phyloP scores from a whole-genome alignment of 192 early-diverging fungal genomes.

The Entophlyctis luteolus region DNA sequence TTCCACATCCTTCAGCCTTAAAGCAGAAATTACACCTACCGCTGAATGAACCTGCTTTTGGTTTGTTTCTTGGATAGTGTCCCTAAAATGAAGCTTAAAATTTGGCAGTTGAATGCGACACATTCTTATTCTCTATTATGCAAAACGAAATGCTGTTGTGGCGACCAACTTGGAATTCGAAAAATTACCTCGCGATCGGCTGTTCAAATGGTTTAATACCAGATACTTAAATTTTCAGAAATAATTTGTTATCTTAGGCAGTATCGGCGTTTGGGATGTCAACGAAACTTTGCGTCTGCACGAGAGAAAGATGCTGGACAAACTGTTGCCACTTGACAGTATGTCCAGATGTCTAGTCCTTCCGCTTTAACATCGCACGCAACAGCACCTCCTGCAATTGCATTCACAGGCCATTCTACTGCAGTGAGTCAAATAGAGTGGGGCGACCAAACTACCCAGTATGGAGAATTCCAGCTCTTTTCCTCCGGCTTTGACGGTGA shows the following conservation, averaged over 20 bases:
- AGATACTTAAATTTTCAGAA: background rate
- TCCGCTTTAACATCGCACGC: background rate
- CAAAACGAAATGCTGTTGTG: constrained; percentile 27
- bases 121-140: constrained; percentile 12
- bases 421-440: constrained; percentile 4
- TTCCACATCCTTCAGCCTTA: constrained; percentile 33
- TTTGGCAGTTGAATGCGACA: constrained; percentile 3
- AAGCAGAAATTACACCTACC: background rate
- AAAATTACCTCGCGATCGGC: constrained; percentile 26
- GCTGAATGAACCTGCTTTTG: background rate
- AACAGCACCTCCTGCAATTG: constrained; percentile 20
- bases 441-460: constrained; percentile 8
- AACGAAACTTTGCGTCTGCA: background rate
- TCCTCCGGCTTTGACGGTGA: constrained; percentile 29
- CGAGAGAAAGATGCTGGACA: background rate
- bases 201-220: constrained; percentile 23
- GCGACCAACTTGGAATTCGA: constrained; percentile 29
- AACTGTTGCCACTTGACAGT: constrained; percentile 4
- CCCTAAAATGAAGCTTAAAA: too few species aligned
- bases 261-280: constrained; percentile 19
- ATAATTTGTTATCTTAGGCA: background rate
- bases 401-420: constrained; percentile 33
- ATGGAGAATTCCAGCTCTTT: background rate
- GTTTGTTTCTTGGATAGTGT: too few species aligned
- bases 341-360: constrained; percentile 10